Conservation (phyloP, 2,329 filamentous ascomycete species). For the Diplocarpon rosae region DNA sequence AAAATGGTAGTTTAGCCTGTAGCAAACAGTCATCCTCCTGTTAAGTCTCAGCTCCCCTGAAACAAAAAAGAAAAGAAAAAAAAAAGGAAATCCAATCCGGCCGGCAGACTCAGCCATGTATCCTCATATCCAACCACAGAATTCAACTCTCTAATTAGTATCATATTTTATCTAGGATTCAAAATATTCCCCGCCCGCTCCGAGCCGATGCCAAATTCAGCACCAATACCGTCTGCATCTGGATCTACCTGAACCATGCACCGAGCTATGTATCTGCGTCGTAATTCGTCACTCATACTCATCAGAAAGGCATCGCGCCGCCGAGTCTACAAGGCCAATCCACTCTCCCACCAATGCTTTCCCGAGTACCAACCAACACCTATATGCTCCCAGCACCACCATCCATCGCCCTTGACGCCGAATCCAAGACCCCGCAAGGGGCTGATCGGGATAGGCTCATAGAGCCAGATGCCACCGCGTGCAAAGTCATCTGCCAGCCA, state of each 20-base stretch:
- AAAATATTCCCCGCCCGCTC: too few species aligned
- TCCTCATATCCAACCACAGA: too few species aligned
- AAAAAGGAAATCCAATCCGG: too few species aligned
- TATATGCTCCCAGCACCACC: slow-evolving; percentile 53
- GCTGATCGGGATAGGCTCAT: slow-evolving; percentile 73
- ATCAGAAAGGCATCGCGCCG: neutral
- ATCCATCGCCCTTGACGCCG: slow-evolving; percentile 47
- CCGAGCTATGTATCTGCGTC: neutral
- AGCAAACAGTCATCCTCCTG: too few species aligned
- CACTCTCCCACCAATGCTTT: slow-evolving; percentile 52
- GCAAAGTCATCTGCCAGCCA: slow-evolving; percentile 69
- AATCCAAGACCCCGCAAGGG: slow-evolving; percentile 54
- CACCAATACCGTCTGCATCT: neutral
- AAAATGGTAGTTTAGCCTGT: too few species aligned
- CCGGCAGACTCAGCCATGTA: too few species aligned
- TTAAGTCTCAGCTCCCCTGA: too few species aligned
- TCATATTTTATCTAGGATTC: too few species aligned
- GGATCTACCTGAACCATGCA: neutral
- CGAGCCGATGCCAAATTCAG: too few species aligned
- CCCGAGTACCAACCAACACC: slow-evolving; percentile 47
- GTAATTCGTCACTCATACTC: neutral
- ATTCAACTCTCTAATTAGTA: too few species aligned
- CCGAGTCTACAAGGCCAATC: slow-evolving; percentile 26
- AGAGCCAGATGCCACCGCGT: slow-evolving; percentile 63
- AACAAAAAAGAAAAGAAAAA: too few species aligned